Conservation (phyloP, 2,329 filamentous ascomycete species). For the Chrysosporium queenslandicum region DNA sequence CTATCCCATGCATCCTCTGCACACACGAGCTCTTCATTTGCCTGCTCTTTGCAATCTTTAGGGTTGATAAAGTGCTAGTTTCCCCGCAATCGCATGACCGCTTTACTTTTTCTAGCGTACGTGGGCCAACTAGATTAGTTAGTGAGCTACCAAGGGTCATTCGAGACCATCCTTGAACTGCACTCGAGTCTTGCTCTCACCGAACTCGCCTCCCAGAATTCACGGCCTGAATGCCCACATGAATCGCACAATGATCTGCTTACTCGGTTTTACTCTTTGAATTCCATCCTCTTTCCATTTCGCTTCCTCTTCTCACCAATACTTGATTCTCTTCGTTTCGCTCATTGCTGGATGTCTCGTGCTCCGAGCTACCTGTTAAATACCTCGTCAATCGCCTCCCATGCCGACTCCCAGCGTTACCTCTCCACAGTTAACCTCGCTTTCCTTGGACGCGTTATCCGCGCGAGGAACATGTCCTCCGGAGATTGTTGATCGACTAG, state of each 20-base stretch:
- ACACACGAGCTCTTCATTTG: not conserved
- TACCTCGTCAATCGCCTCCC: slow-evolving; percentile 26
- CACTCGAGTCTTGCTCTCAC: not conserved
- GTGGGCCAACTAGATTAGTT: slow-evolving; percentile 11
- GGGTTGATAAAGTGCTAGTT: not conserved
- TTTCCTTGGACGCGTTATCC: slow-evolving; percentile 37
- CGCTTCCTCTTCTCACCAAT: slow-evolving; percentile 9
- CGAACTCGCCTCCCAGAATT: slow-evolving; percentile 7
- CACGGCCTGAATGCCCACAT: not conserved
- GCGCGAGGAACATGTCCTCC: slow-evolving; percentile 43
- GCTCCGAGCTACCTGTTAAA: not conserved
- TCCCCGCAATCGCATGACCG: slow-evolving; percentile 11
- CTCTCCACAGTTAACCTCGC: slow-evolving; percentile 34
- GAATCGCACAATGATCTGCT: slow-evolving; percentile 5
- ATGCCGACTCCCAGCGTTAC: slow-evolving; percentile 44
- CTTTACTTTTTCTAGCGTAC: slow-evolving; percentile 9
- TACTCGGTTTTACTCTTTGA: not conserved
- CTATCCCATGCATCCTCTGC: not conserved
- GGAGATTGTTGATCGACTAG: slow-evolving; percentile 25
- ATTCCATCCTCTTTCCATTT: not conserved
- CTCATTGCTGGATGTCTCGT: slow-evolving; percentile 7
- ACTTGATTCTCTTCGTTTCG: slow-evolving; percentile 20
- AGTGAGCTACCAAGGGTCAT: not conserved
- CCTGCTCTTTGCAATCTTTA: not conserved
- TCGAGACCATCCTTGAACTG: slow-evolving; percentile 1